phyloP scores from a whole-genome alignment of 805 yeast genomes.

The Trichomonascus vanleenenianus region DNA sequence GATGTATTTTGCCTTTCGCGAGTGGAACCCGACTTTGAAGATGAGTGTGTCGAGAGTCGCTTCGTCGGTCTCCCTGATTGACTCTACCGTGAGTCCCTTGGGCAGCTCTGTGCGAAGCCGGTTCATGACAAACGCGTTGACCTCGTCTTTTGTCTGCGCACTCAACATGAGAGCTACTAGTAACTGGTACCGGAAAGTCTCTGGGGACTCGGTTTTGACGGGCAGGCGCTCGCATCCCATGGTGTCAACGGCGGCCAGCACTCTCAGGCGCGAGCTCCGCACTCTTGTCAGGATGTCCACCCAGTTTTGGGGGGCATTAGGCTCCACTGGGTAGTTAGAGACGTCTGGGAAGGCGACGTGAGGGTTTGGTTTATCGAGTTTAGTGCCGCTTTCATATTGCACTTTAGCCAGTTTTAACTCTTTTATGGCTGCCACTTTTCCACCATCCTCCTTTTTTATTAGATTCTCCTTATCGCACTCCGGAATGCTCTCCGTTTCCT shows the following conservation, averaged over 20 bases:
- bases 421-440: too few species aligned
- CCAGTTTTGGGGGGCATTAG: conserved; percentile 23
- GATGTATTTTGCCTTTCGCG: conserved; percentile 65
- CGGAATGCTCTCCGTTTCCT: background rate
- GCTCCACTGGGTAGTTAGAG: background rate
- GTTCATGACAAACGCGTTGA: conserved; percentile 65
- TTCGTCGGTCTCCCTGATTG: conserved; percentile 31
- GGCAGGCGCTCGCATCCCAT: conserved; percentile 73
- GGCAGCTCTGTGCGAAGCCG: conserved; percentile 46
- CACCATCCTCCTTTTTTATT: background rate
- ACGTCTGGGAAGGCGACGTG: background rate
- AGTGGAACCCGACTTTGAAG: conserved; percentile 81
- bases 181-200: conserved; percentile 57
- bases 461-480: background rate
- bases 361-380: background rate
- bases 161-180: conserved; percentile 79
- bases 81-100: conserved; percentile 27
- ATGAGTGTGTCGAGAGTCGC: conserved; percentile 55
- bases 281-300: conserved; percentile 27
- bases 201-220: conserved; percentile 25
- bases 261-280: conserved; percentile 55
- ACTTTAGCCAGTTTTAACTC: conserved; percentile 1
- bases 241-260: conserved; percentile 78
- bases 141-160: conserved; percentile 87
- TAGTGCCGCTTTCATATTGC: background rate